Conservation (phyloP, 2,329 filamentous ascomycete species). For the Metarhizium guizhouense region DNA sequence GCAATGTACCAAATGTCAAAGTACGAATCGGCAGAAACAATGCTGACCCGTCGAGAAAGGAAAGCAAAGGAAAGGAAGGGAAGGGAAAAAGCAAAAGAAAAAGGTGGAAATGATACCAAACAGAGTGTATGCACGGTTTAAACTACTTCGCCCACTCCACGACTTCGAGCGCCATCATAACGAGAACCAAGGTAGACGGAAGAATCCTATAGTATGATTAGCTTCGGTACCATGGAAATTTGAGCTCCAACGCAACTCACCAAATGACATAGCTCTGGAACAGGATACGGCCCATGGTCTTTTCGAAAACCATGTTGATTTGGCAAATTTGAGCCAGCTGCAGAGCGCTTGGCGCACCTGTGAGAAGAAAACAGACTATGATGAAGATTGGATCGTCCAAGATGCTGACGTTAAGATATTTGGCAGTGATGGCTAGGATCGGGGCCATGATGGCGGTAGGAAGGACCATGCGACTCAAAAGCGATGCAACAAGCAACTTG, state of each 20-base stretch:
- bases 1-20: neutral
- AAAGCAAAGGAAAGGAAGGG: neutral
- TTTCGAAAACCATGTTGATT: slow-evolving; percentile 93
- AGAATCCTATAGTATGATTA: slow-evolving; percentile 58
- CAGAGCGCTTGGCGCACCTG: slow-evolving; percentile 84
- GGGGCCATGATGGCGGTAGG: slow-evolving; percentile 91
- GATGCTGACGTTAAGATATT: slow-evolving; percentile 87
- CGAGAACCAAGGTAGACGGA: slow-evolving; percentile 81
- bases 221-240: neutral
- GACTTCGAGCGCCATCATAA: slow-evolving; percentile 86
- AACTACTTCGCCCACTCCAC: slow-evolving; percentile 67
- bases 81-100: neutral
- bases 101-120: neutral
- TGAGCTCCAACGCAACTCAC: slow-evolving; percentile 38
- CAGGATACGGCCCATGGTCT: slow-evolving; percentile 83
- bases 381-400: slow-evolving; percentile 97
- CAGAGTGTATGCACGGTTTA: neutral
- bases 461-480: slow-evolving; percentile 85
- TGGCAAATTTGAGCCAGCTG: slow-evolving; percentile 98
- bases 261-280: slow-evolving; percentile 88
- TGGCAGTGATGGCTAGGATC: slow-evolving; percentile 75
- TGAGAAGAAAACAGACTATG: slow-evolving; percentile 93
- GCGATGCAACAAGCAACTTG: slow-evolving; percentile 74
- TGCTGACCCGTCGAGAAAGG: neutral
- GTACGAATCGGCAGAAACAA: neutral